A percentile compares a stretch with the other conserved stretches of the same genome.
Conservation (phyloP, 2,329 filamentous ascomycete species). For the Passalora sequoiae region DNA sequence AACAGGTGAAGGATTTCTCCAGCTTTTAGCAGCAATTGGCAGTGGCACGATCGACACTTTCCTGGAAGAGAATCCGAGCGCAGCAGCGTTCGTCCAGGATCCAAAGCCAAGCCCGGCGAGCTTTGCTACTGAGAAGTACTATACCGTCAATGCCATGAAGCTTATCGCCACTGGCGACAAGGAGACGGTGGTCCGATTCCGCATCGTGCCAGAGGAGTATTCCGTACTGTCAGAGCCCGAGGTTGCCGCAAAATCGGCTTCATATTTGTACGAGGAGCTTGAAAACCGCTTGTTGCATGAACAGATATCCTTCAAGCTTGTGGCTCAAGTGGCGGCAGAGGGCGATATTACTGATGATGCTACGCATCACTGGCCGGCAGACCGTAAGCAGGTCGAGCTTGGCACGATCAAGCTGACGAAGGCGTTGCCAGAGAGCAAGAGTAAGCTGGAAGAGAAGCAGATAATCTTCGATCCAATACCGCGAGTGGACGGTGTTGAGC, state of each 20-base stretch:
- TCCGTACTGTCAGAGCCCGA: slow-evolving; percentile 37
- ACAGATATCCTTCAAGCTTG: slow-evolving; percentile 44
- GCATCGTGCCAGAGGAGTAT: slow-evolving; percentile 44
- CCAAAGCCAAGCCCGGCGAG: slow-evolving; percentile 49
- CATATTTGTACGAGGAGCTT: slow-evolving; percentile 50
- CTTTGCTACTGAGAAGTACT: slow-evolving; percentile 48
- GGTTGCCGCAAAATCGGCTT: slow-evolving; percentile 35
- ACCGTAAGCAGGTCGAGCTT: slow-evolving; percentile 47
- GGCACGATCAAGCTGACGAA: slow-evolving; percentile 46
- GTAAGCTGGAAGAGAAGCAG: slow-evolving; percentile 44
- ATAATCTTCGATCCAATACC: slow-evolving; percentile 57
- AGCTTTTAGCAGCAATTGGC: slow-evolving; percentile 43
- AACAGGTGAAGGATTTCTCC: slow-evolving; percentile 51
- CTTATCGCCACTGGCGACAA: slow-evolving; percentile 40
- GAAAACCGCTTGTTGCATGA: slow-evolving; percentile 34
- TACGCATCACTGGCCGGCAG: slow-evolving; percentile 51
- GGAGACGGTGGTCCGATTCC: slow-evolving; percentile 47
- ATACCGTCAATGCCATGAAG: slow-evolving; percentile 47
- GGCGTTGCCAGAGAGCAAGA: slow-evolving; percentile 33
- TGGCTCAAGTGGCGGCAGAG: slow-evolving; percentile 48
- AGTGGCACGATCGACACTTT: slow-evolving; percentile 40
- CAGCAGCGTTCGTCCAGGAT: slow-evolving; percentile 45
- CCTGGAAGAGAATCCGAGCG: slow-evolving; percentile 44
- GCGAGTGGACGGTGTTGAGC: slow-evolving; percentile 49
- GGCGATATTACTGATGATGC: slow-evolving; percentile 47